phyloP scores from a whole-genome alignment of 148 eudicot genomes.

The Diospyros kaki region DNA sequence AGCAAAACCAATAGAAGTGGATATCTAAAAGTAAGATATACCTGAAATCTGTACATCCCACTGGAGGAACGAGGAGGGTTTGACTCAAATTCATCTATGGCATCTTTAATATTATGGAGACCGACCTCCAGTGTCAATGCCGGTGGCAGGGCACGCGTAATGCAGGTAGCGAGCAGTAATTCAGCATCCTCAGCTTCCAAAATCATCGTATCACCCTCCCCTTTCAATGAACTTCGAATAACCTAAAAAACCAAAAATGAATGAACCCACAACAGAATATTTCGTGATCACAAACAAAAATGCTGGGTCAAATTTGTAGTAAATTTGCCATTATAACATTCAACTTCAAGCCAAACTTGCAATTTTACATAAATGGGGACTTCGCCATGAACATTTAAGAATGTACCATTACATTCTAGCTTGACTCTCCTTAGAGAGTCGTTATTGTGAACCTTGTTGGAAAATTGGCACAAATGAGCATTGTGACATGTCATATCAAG shows the following conservation, averaged over 20 bases:
- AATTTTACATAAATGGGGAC: too few relatives aligned
- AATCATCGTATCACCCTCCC: slow-evolving; percentile 6
- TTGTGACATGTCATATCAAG: too few relatives aligned
- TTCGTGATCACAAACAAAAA: too few relatives aligned
- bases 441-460: too few relatives aligned
- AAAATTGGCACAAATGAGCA: too few relatives aligned
- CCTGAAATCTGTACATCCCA: slow-evolving; percentile 88
- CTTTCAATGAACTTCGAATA: slow-evolving; percentile 5
- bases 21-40: slow-evolving; percentile 8
- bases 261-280: background rate
- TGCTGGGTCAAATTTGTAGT: too few relatives aligned
- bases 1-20: background rate
- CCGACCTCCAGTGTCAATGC: slow-evolving; percentile 76
- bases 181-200: slow-evolving; percentile 35
- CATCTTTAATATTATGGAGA: slow-evolving; percentile 49
- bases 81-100: slow-evolving; percentile 51
- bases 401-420: too few relatives aligned
- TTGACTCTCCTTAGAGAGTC: too few relatives aligned
- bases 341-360: too few relatives aligned
- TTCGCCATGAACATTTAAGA: too few relatives aligned
- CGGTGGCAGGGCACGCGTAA: slow-evolving; percentile 64
- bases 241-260: slow-evolving; percentile 10
- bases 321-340: too few relatives aligned
- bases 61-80: slow-evolving; percentile 48
- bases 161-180: slow-evolving; percentile 49